Base-by-base conservation (phyloP, 768 basidiomycete genomes). In the Crassisporium funariophilum region DNA sequence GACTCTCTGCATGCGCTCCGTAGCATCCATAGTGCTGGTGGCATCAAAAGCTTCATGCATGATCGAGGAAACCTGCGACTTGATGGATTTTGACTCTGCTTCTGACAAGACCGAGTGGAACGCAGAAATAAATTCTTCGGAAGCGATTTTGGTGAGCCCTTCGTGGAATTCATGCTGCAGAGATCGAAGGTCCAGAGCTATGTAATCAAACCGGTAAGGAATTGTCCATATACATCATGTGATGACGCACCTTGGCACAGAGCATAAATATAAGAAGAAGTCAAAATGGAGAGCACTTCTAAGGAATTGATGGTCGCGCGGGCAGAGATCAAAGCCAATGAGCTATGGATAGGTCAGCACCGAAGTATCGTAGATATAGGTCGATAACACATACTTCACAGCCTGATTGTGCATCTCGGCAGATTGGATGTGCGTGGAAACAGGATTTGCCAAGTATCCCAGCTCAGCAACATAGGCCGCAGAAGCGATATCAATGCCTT, bases 401-500 rank as follows among this genome's bases (percentile, higher is more conserved):
- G 91, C 87, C 65, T 94, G 91, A 56, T 94, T 94, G 61, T 91
- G 88, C 87, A 92, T 90, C 68, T 94, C 91, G 1, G 91, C 91
- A 2, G 85, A 86, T 58, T 93, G 89, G 39, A 91, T 82, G 55
- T 88, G 85, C 0, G 88, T 89, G 2, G 86, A 86, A 9, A 93
- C 90, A 0, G 91, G 90, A 69, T 81, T 88, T 15, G 87, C 91
- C 19, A 92, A 77, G 59, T 78, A 84, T 21, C 90, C 91, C 23
- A 94, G 78, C 65, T 94, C 91, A 36, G 84, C 74, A 2, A 84
- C 78, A 61, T 94, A 93, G 0, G 91, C 84, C 7, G 91, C 90
- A 4, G 81, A 76, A 34, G 84, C 87, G 50, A 94, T 93, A 55
- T 94, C 91, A 27, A 92, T 69, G 2, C 91, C 91, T 68, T 94